phyloP scores from a whole-genome alignment of 495 filamentous ascomycete species.

The Aspergillus asperescens region DNA sequence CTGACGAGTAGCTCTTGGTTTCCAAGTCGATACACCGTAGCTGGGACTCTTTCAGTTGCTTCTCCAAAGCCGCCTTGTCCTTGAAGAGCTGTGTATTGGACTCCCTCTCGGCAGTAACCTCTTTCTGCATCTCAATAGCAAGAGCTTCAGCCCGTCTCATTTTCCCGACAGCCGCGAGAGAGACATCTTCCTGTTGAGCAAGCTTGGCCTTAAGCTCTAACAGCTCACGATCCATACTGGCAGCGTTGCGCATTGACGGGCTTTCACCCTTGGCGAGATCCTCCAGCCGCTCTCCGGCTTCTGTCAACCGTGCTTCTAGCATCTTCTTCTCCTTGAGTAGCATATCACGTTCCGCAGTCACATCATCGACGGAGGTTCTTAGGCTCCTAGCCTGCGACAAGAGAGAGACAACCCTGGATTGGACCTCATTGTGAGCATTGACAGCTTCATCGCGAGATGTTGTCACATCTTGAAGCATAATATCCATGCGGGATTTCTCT shows the following conservation, averaged over 20 bases:
- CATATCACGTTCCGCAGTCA: conserved; percentile 76
- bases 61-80: conserved; percentile 87
- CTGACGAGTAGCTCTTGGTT: conserved; percentile 92
- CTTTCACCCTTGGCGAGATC: conserved; percentile 82
- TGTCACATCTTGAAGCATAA: conserved; percentile 82
- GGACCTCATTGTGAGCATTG: conserved; percentile 89
- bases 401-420: conserved; percentile 81
- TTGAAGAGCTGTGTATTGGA: conserved; percentile 77
- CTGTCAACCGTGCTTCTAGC: conserved; percentile 78
- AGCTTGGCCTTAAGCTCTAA: conserved; percentile 85
- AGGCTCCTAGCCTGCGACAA: conserved; percentile 87
- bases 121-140: conserved; percentile 84
- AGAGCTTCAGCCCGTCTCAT: conserved; percentile 96
- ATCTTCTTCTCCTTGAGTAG: conserved; percentile 85
- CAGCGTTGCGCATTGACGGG: conserved; percentile 87
- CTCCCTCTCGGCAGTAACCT: conserved; percentile 87
- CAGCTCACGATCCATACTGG: conserved; percentile 81
- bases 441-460: conserved; percentile 89
- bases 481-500: conserved; percentile 88
- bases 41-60: conserved; percentile 86
- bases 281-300: conserved; percentile 87
- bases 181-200: conserved; percentile 91
- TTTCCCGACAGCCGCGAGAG: conserved; percentile 88
- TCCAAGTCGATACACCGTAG: conserved; percentile 86
- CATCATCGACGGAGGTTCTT: conserved; percentile 78